These are phyloP conservation scores for Sugiyamaella paludigena DNA, from an alignment of 1,139 yeast genomes.

Conservation along the genomic window DNA sequence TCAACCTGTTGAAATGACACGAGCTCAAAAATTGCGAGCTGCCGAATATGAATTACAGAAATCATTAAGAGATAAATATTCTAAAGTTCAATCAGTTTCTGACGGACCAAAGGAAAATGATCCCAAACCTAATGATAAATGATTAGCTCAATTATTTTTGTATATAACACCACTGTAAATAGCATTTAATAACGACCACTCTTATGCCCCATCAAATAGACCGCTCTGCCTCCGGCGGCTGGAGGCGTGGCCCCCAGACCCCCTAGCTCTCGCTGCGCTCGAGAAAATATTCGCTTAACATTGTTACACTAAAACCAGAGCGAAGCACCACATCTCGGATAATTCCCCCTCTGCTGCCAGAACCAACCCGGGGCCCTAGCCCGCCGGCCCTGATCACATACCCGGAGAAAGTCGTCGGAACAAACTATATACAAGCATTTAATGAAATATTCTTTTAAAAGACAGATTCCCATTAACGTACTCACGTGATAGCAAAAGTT, in stretches of 20 bases:
- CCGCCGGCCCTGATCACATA: too few relatives aligned
- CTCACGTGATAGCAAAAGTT: too few relatives aligned
- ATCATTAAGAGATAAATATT: constrained; percentile 60
- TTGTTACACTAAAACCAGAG: too few relatives aligned
- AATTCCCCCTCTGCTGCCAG: too few relatives aligned
- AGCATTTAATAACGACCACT: constrained; percentile 1
- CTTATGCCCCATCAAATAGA: neutral
- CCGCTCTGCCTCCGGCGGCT: neutral
- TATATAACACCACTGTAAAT: neutral
- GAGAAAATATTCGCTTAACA: too few relatives aligned
- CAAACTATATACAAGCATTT: too few relatives aligned
- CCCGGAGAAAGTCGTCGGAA: too few relatives aligned
- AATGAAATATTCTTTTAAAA: too few relatives aligned
- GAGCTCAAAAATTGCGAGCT: constrained; percentile 54
- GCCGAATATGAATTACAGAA: constrained; percentile 76
- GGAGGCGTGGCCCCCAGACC: neutral
- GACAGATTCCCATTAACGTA: too few relatives aligned
- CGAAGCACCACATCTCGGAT: too few relatives aligned
- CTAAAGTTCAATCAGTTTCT: constrained; percentile 63
- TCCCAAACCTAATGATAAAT: neutral
- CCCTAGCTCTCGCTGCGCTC: neutral
- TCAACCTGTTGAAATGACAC: constrained; percentile 20
- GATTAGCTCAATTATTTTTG: neutral
- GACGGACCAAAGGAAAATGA: constrained; percentile 25
- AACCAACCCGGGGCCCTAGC: too few relatives aligned